A percentile compares a stretch with the other conserved stretches of the same genome.
Evolutionary conservation across 2,329 filamentous ascomycete genomes (phyloP).

Genomic region (Karstenula rhodostoma): DNA sequence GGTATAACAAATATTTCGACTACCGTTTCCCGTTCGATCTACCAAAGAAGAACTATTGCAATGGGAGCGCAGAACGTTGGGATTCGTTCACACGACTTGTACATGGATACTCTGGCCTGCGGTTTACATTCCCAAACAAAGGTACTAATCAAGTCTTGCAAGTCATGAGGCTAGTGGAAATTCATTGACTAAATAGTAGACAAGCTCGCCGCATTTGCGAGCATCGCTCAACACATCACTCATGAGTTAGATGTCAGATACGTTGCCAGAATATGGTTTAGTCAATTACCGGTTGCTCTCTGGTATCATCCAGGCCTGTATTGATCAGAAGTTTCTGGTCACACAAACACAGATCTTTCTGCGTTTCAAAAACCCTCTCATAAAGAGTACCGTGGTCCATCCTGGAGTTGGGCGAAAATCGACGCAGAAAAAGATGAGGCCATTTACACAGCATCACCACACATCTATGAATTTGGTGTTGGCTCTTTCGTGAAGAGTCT

Average conservation of each 20-base stretch:
- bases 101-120: background rate
- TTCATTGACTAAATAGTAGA: background rate
- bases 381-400: background rate
- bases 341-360: no score
- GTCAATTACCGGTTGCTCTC: background rate
- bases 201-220: background rate
- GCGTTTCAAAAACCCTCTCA: background rate
- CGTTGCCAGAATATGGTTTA: background rate
- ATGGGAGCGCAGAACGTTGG: background rate
- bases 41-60: background rate
- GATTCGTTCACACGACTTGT: background rate
- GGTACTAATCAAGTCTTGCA: background rate
- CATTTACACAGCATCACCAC: no score
- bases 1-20: background rate
- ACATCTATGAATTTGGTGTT: no score
- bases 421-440: background rate
- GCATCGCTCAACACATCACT: constrained; percentile 1
- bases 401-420: constrained; percentile 1
- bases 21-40: background rate
- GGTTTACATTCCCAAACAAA: background rate
- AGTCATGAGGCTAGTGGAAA: background rate
- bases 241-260: background rate
- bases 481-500: no score
- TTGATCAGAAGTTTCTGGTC: background rate
- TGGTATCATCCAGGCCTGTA: background rate